Conservation (phyloP, 495 filamentous ascomycete genomes). For the Bathelium albidoporum region DNA sequence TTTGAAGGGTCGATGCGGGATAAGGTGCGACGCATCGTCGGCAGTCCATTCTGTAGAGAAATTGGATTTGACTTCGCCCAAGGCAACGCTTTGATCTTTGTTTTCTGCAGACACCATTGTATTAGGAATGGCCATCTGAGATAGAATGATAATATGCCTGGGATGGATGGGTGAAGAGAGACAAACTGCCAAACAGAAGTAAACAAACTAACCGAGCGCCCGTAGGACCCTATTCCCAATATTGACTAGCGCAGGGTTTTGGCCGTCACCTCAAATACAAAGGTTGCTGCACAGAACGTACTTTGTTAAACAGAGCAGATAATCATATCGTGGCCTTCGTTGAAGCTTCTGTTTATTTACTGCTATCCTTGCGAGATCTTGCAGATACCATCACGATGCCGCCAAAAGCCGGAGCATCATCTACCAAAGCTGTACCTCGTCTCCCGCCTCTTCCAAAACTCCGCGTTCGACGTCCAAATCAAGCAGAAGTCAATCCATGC, state of each 20-base stretch:
- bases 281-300: too few relatives aligned
- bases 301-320: too few relatives aligned
- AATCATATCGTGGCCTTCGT: too few relatives aligned
- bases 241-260: background rate
- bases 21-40: background rate
- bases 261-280: too few relatives aligned
- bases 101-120: too few relatives aligned
- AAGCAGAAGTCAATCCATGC: slow-evolving; percentile 66
- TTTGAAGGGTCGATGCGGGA: background rate
- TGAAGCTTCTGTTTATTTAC: background rate
- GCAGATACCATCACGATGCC: slow-evolving; percentile 32
- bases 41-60: background rate
- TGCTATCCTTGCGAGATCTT: background rate
- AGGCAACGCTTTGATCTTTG: background rate
- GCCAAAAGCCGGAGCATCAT: slow-evolving; percentile 29
- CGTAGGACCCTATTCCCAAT: background rate
- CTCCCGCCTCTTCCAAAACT: slow-evolving; percentile 79
- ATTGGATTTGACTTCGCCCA: background rate
- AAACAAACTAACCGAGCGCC: slow-evolving; percentile 3
- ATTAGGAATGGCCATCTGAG: background rate
- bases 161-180: background rate
- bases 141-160: background rate
- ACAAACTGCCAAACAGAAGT: background rate
- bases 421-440: slow-evolving; percentile 48
- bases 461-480: slow-evolving; percentile 73